Evolutionary conservation across 306 rosid species (phyloP).

Genomic region (Trichosanthes cucumerina): DNA sequence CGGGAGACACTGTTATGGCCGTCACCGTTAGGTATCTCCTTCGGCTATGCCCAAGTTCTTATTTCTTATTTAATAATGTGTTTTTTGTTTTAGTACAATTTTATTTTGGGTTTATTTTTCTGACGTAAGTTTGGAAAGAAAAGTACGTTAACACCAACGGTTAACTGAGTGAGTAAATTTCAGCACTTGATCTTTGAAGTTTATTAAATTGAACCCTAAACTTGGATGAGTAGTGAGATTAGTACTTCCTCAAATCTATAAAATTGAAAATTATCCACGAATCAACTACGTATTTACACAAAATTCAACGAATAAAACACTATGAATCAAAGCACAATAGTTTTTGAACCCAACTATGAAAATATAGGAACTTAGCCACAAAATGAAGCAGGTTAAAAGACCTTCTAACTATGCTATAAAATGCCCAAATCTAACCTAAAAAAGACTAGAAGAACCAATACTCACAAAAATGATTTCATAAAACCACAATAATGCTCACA

Average conservation of each 20-base stretch:
- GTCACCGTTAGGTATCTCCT: slow-evolving; percentile 63
- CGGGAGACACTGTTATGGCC: slow-evolving; percentile 78
- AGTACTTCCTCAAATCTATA: not conserved
- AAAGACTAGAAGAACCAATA: not conserved
- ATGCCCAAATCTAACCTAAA: not conserved
- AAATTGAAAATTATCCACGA: not conserved
- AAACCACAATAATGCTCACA: not conserved
- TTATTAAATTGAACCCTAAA: not conserved
- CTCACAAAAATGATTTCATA: not conserved
- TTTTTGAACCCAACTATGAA: not conserved
- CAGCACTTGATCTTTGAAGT: not conserved
- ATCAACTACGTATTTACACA: not conserved
- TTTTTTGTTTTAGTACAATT: not conserved
- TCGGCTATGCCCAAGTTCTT: not conserved
- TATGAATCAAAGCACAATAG: not conserved
- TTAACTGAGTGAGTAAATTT: not conserved
- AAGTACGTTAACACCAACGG: no score
- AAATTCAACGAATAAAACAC: not conserved
- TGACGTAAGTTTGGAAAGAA: not conserved
- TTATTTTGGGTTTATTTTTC: not conserved
- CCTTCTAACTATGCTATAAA: not conserved
- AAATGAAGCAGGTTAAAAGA: not conserved
- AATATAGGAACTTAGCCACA: not conserved
- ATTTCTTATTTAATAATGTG: not conserved
- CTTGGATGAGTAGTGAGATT: not conserved